A percentile compares a stretch with the other conserved stretches of the same genome.
Conservation (phyloP, 1,284 basidiomycete genomes). For the Porodaedalea pini region DNA sequence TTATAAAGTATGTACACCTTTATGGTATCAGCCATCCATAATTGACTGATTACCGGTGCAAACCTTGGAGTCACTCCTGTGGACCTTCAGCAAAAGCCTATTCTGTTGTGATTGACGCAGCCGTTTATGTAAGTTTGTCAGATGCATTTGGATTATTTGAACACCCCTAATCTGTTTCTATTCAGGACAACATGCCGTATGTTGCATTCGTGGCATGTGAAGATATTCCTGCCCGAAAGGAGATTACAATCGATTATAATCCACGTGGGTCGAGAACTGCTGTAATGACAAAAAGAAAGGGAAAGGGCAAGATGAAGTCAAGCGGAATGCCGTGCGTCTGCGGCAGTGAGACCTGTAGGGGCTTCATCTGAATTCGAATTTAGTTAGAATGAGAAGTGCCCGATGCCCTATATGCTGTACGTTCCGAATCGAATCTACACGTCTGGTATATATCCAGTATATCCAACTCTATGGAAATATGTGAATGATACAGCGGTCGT, state of each 20-base stretch:
- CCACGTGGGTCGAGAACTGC: constrained; percentile 38
- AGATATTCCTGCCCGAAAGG: constrained; percentile 46
- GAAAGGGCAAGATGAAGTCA: constrained; percentile 27
- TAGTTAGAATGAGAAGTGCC: too few relatives aligned
- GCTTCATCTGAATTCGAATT: constrained; percentile 2
- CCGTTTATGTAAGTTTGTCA: constrained; percentile 48
- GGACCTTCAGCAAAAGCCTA: constrained; percentile 53
- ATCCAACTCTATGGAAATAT: too few relatives aligned
- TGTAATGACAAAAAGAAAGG: constrained; percentile 27
- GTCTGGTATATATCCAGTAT: too few relatives aligned
- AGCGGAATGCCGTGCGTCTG: constrained; percentile 19
- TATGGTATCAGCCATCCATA: too few relatives aligned
- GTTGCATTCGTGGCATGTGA: constrained; percentile 51
- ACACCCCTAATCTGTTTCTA: neutral
- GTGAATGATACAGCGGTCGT: too few relatives aligned
- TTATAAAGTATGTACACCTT: too few relatives aligned
- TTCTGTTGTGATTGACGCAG: constrained; percentile 56
- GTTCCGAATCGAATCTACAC: neutral
- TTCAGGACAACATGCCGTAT: constrained; percentile 54
- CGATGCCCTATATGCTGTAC: neutral
- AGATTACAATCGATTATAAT: constrained; percentile 63
- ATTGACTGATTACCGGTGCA: too few relatives aligned
- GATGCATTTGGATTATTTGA: neutral
- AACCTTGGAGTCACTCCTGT: constrained; percentile 60
- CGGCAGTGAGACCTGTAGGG: constrained; percentile 3